Conservation (phyloP, 2,329 filamentous ascomycete species). For the Aureobasidium namibiae region DNA sequence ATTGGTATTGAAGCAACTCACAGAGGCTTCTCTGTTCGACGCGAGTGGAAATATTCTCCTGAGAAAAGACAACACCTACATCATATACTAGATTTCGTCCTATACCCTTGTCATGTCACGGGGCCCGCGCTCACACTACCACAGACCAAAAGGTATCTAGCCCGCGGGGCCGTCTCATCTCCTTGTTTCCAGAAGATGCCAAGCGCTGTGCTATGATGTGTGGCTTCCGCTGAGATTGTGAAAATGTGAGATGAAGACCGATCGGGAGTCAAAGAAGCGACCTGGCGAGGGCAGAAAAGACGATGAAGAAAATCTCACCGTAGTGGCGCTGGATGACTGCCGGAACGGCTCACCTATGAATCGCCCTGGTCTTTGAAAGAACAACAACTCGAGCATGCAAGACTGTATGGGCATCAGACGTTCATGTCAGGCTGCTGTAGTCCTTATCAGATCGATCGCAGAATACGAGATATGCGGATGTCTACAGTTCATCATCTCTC, state of each 20-base stretch:
- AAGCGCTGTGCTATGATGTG: slow-evolving; percentile 6
- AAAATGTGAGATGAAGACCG: background rate
- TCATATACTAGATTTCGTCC: background rate
- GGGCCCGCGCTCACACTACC: slow-evolving; percentile 1
- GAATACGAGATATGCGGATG: background rate
- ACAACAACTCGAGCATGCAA: background rate
- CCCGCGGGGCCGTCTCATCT: slow-evolving; percentile 4
- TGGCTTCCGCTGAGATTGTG: background rate
- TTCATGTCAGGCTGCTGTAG: background rate
- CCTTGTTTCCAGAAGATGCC: slow-evolving; percentile 7
- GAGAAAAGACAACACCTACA: background rate
- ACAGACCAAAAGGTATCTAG: background rate
- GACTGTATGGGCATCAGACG: background rate
- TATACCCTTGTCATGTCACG: slow-evolving; percentile 8
- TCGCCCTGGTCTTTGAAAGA: background rate
- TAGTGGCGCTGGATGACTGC: background rate
- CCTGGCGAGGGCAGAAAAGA: background rate
- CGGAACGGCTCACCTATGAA: background rate
- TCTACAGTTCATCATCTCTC: background rate
- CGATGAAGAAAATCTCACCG: background rate
- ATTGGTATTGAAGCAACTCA: background rate
- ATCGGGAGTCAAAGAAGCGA: background rate
- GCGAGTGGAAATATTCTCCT: background rate
- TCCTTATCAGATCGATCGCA: background rate
- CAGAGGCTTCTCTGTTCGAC: background rate